Conservation (phyloP, 2,329 filamentous ascomycete species). For the Cordyceps javanica region DNA sequence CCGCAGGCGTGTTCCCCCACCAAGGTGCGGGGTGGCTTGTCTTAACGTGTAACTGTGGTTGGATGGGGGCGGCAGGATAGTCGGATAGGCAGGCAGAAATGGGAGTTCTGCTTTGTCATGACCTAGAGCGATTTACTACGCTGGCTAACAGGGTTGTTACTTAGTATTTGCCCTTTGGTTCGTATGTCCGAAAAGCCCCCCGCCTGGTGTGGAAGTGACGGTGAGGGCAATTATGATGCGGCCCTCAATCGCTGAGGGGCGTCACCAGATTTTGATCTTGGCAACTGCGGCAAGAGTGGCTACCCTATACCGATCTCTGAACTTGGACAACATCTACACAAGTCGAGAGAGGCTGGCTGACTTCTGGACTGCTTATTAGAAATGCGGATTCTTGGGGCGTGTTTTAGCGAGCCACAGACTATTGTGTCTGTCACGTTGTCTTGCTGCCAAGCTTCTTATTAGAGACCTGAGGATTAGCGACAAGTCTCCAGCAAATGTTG, state of each 20-base stretch:
- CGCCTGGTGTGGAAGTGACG: neutral
- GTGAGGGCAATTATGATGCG: neutral
- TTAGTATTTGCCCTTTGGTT: neutral
- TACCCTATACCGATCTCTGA: neutral
- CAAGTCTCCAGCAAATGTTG: neutral
- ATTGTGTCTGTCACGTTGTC: too few relatives aligned
- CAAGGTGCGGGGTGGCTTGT: conserved; percentile 2
- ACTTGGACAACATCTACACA: too few relatives aligned
- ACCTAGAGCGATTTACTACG: neutral
- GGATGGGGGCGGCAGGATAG: neutral
- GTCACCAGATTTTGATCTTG: neutral
- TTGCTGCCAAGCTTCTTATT: too few relatives aligned
- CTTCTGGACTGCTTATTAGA: too few relatives aligned
- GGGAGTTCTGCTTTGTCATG: neutral
- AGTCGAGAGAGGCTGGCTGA: too few relatives aligned
- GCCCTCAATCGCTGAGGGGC: neutral
- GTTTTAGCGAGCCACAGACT: too few relatives aligned
- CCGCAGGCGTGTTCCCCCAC: neutral
- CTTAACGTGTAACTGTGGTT: neutral
- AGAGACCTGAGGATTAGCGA: neutral
- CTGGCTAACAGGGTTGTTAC: neutral
- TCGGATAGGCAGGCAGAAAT: neutral
- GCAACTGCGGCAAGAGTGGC: neutral
- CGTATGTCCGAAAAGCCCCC: conserved; percentile 3
- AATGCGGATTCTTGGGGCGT: too few relatives aligned